Conservation (phyloP, 805 yeast species). For the Naumovozyma dairenensis region DNA sequence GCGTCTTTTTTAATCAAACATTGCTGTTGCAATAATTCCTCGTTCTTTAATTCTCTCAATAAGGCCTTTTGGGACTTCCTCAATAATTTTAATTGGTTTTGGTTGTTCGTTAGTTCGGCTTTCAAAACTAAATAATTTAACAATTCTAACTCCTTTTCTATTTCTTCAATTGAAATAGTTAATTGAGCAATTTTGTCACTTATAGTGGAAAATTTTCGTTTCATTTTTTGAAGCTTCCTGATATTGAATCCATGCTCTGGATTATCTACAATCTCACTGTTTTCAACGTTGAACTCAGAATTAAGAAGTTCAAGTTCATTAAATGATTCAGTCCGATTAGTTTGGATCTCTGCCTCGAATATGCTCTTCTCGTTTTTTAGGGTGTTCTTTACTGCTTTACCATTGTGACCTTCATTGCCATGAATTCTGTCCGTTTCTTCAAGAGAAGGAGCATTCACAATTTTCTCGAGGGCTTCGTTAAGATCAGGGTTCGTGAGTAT, state of each 20-base stretch:
- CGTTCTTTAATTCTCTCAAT: conserved; percentile 60
- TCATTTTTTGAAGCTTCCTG: not conserved
- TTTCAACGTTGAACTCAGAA: not conserved
- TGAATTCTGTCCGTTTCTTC: conserved; percentile 11
- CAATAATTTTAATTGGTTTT: conserved; percentile 57
- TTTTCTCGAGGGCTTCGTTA: conserved; percentile 26
- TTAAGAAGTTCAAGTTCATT: not conserved
- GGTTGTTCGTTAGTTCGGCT: conserved; percentile 77
- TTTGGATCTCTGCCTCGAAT: not conserved
- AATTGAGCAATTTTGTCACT: conserved; percentile 50
- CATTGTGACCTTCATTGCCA: not conserved
- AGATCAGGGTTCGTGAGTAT: conserved; percentile 23
- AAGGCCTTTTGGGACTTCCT: conserved; percentile 58
- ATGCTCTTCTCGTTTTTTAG: not conserved
- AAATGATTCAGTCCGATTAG: no score
- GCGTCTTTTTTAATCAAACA: conserved; percentile 75
- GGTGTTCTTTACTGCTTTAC: not conserved
- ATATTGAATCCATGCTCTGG: conserved; percentile 1
- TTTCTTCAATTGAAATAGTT: conserved; percentile 44
- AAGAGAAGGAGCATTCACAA: conserved; percentile 14
- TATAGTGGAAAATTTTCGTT: conserved; percentile 25
- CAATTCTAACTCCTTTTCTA: conserved; percentile 53
- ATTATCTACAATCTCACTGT: not conserved
- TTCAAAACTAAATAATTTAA: conserved; percentile 61
- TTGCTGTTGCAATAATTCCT: conserved; percentile 70